Percentiles rank a stretch among this genome's conserved stretches.
Evolutionary conservation across 1,139 yeast species (phyloP).

Genomic region (Yarrowia galli): DNA sequence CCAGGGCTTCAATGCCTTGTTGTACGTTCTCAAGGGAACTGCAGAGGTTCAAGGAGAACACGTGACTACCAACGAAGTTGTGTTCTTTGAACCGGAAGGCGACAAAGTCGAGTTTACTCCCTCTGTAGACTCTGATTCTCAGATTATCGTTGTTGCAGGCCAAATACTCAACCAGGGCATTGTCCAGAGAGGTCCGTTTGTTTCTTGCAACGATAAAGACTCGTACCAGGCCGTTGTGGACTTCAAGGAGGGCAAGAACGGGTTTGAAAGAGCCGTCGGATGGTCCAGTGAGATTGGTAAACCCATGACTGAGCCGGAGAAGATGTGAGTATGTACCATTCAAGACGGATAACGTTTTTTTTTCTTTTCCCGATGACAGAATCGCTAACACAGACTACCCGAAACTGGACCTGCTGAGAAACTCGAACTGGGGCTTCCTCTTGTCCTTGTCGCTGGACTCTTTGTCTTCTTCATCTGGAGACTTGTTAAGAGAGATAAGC

Average conservation of each 20-base stretch:
- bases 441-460: not conserved
- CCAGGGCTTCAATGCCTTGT: constrained; percentile 70
- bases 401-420: constrained; percentile 11
- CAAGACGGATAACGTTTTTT: no score
- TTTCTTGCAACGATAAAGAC: constrained; percentile 69
- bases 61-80: constrained; percentile 60
- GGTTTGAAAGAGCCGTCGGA: constrained; percentile 71
- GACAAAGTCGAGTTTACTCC: constrained; percentile 45
- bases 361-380: no score
- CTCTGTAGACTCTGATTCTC: constrained; percentile 48
- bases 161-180: constrained; percentile 75
- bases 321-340: not conserved
- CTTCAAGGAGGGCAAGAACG: constrained; percentile 71
- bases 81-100: constrained; percentile 52
- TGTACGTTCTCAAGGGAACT: constrained; percentile 72
- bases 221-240: constrained; percentile 74
- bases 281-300: constrained; percentile 65
- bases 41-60: constrained; percentile 57
- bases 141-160: constrained; percentile 79
- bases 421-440: not conserved
- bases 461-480: constrained; percentile 9
- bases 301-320: constrained; percentile 31
- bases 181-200: constrained; percentile 93
- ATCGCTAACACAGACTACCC: constrained; percentile 5
- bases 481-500: not conserved